phyloP scores from a whole-genome alignment of 1,284 basidiomycete species.

The Ganoderma resinaceum region DNA sequence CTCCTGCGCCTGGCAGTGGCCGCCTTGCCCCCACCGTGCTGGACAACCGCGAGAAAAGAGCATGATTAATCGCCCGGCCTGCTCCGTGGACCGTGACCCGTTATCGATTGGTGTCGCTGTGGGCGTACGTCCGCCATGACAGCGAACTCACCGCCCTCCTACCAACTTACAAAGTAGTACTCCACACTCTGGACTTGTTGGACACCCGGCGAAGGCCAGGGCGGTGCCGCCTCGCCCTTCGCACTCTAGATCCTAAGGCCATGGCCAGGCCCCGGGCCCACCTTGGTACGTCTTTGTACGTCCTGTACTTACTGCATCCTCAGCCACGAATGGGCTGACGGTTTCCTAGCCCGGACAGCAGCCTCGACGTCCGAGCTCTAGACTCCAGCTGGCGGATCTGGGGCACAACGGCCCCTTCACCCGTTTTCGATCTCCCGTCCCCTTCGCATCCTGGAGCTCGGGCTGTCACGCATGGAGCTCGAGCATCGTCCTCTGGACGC shows the following conservation, averaged over 20 bases:
- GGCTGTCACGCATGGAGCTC: neutral
- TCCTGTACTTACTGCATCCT: neutral
- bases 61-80: neutral
- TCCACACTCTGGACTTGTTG: neutral
- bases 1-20: neutral
- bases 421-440: neutral
- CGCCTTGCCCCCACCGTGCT: neutral
- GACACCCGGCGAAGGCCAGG: neutral
- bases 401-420: neutral
- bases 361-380: neutral
- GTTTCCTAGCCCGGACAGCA: neutral
- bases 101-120: neutral
- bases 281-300: neutral
- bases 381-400: neutral
- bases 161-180: too few species aligned
- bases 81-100: neutral
- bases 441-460: too few species aligned
- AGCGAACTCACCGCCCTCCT: constrained; percentile 1
- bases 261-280: too few species aligned
- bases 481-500: neutral
- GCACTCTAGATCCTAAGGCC: neutral
- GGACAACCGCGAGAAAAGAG: neutral
- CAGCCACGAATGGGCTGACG: neutral
- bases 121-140: neutral
- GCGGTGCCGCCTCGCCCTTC: neutral